These are phyloP conservation scores for Aplosporella prunicola DNA, from an alignment of 2,329 filamentous ascomycete species.

Conservation along the genomic window DNA sequence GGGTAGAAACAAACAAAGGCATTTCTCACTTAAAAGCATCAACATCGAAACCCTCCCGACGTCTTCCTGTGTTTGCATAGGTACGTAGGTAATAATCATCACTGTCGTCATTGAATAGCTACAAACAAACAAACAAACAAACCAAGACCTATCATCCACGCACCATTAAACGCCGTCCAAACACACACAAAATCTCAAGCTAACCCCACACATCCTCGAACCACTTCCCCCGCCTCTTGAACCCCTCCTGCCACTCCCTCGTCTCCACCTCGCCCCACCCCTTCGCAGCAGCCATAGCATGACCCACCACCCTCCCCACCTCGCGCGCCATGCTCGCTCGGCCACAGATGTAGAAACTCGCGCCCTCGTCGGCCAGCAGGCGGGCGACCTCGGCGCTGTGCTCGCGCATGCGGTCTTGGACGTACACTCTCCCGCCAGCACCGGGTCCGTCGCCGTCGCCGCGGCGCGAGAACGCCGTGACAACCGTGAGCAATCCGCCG, in stretches of 20 bases:
- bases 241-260: constrained; percentile 37
- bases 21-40: too few relatives aligned
- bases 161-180: too few relatives aligned
- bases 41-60: too few relatives aligned
- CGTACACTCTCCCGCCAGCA: constrained; percentile 26
- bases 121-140: too few relatives aligned
- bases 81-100: too few relatives aligned
- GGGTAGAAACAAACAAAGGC: too few relatives aligned
- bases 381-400: constrained; percentile 21
- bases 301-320: constrained; percentile 31
- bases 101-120: too few relatives aligned
- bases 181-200: neutral
- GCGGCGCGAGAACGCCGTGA: constrained; percentile 17
- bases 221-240: constrained; percentile 45
- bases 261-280: constrained; percentile 32
- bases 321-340: constrained; percentile 35
- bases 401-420: constrained; percentile 31
- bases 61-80: too few relatives aligned
- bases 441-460: too few relatives aligned
- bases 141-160: too few relatives aligned
- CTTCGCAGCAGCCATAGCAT: constrained; percentile 26
- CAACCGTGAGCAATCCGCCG: constrained; percentile 1
- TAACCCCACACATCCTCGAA: constrained; percentile 46
- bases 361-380: constrained; percentile 30
- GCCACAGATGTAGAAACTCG: constrained; percentile 34